Conservation (phyloP, 1,284 basidiomycete genomes). For the Mycosarcoma maydis region DNA sequence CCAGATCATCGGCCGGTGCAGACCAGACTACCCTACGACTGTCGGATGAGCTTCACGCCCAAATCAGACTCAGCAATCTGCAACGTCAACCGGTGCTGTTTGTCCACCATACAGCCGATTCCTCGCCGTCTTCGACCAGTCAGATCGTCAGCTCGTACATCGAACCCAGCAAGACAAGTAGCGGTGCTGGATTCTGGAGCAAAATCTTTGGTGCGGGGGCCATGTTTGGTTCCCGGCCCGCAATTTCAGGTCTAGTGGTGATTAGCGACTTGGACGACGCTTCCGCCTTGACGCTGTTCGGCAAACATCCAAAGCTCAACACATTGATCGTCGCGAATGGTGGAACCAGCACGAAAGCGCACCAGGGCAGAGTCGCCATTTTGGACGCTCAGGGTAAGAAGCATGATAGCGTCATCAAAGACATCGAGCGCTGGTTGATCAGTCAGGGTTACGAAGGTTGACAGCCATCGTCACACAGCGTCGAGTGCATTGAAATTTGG, state of each 20-base stretch:
- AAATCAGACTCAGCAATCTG: conserved; percentile 36
- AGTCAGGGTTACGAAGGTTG: conserved; percentile 38
- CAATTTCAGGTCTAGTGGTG: conserved; percentile 35
- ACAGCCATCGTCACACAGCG: background rate
- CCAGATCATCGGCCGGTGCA: background rate
- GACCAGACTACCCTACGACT: conserved; percentile 1
- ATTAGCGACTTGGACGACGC: conserved; percentile 30
- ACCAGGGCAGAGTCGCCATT: conserved; percentile 25
- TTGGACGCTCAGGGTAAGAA: conserved; percentile 10
- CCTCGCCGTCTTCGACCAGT: background rate
- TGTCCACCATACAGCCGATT: conserved; percentile 24
- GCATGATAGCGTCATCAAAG: conserved; percentile 34
- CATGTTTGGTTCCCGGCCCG: conserved; percentile 26
- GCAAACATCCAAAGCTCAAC: conserved; percentile 38
- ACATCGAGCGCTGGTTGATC: conserved; percentile 46
- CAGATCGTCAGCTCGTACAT: conserved; percentile 36
- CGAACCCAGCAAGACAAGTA: conserved; percentile 2
- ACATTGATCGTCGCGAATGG: conserved; percentile 35
- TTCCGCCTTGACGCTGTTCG: conserved; percentile 14
- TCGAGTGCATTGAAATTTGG: too few species aligned
- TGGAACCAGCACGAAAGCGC: background rate
- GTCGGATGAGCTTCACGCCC: conserved; percentile 36
- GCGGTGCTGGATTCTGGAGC: conserved; percentile 1
- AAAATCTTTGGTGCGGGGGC: conserved; percentile 35
- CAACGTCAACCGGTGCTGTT: conserved; percentile 48